A percentile compares a stretch with the other conserved stretches of the same genome.
Conservation (phyloP, 345 rosid species). For the Carallia brachiata region DNA sequence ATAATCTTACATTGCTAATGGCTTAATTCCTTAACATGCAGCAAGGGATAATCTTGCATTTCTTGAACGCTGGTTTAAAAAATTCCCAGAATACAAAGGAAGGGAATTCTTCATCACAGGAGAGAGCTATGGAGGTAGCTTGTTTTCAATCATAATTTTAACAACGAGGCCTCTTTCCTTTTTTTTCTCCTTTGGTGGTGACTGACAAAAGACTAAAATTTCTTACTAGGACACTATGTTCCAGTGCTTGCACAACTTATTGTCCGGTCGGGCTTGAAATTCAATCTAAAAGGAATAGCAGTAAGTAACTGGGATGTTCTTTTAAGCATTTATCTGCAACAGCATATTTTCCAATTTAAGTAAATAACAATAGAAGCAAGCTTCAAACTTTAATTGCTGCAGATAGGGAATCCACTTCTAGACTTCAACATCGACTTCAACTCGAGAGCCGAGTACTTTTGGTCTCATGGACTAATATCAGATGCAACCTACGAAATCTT, state of each 20-base stretch:
- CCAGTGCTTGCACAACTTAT: constrained; percentile 27
- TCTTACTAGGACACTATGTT: constrained; percentile 24
- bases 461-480: constrained; percentile 32
- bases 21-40: neutral
- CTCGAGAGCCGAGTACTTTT: constrained; percentile 15
- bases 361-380: neutral
- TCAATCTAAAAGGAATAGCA: constrained; percentile 28
- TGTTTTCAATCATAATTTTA: neutral
- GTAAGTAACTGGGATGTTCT: constrained; percentile 12
- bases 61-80: constrained; percentile 19
- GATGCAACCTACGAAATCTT: constrained; percentile 21
- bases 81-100: constrained; percentile 21
- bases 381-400: constrained; percentile 1
- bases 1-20: neutral
- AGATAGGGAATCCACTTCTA: constrained; percentile 28
- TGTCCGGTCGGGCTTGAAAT: constrained; percentile 6
- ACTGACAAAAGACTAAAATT: neutral
- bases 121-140: constrained; percentile 26
- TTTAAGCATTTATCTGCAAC: neutral
- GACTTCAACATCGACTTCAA: constrained; percentile 24
- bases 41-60: constrained; percentile 28
- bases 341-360: neutral
- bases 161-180: neutral
- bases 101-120: constrained; percentile 27
- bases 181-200: neutral